phyloP scores from a whole-genome alignment of 331 rosid genomes.

The Malus hybrid region DNA sequence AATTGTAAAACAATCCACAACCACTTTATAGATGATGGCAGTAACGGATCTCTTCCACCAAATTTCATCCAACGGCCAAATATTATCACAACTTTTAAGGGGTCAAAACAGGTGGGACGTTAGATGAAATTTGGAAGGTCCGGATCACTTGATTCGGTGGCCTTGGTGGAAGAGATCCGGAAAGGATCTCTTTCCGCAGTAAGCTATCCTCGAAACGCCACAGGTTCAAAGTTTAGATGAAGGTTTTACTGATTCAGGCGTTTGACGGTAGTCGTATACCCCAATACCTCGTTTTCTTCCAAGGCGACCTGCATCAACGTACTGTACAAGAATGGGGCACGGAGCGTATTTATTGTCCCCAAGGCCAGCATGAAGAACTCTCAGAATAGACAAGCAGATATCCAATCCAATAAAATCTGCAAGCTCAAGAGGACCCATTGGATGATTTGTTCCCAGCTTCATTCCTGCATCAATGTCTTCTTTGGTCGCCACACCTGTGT shows the following conservation, averaged over 20 bases:
- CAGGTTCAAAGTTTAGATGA: constrained; percentile 47
- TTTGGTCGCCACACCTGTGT: constrained; percentile 67
- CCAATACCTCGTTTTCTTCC: constrained; percentile 82
- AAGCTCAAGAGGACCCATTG: constrained; percentile 87
- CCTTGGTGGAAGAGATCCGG: no score
- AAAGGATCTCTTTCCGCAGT: background rate
- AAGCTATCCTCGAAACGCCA: background rate
- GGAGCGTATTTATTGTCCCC: constrained; percentile 74
- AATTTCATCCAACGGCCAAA: no score
- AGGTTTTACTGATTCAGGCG: constrained; percentile 12
- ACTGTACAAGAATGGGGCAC: constrained; percentile 79
- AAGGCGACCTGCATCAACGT: constrained; percentile 68
- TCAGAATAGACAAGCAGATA: constrained; percentile 76
- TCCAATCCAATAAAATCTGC: constrained; percentile 93
- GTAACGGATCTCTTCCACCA: no score
- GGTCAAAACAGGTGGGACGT: no score
- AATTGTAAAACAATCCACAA: background rate
- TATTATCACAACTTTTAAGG: no score
- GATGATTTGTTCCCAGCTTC: constrained; percentile 88
- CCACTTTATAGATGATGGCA: background rate
- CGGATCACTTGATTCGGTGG: no score
- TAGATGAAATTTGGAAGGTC: accelerated
- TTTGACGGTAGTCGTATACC: constrained; percentile 47
- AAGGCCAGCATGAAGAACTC: constrained; percentile 75
- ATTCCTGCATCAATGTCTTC: constrained; percentile 84